Base-by-base conservation (phyloP, 2,329 filamentous ascomycete species). In the Colletotrichum tropicale region DNA sequence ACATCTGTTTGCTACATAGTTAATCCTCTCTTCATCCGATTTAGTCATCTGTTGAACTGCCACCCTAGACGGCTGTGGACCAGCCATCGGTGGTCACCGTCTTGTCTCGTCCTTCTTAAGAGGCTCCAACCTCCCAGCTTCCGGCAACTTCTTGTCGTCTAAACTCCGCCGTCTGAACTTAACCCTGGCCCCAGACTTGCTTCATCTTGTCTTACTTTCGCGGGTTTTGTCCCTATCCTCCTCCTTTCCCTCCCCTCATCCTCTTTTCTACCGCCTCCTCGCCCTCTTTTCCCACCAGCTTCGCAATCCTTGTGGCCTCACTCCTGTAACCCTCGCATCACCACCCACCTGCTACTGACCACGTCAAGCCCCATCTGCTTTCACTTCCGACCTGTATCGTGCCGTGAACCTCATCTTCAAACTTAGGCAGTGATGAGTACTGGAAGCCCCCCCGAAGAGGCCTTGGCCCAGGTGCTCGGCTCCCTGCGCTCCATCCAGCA, bases 401-500 rank as follows among this genome's bases (percentile, higher is more conserved):
- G 66, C 28, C 24, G 24, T 71, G 48, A 30, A 71, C 13, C 21
- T 61, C 21, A 48, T 30, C 28, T 52, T 60, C 36, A 70, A 66
- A 74, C 13, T 36, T 52, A 55, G 38, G 60, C 64, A 66, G 58
- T 70, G 58, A 74, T 74, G 71, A 71, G 67, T 48, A 28, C 26
- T 48, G 43, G n/a, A 73, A 64, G 28, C 18, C 48, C 52, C 38
- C 38, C 30, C 60, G 38, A 65, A 13, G 80, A 81, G 30, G 77
- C 80, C 38, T 80, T 88, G 71, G 83, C 82, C 48, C 83, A 87
- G 48, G 78, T 84, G 21, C 79, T 81, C 70, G 74, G 78, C 43
- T 79, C 81, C 18, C 71, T 85, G 75, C 80, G 81, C 75, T 79
- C 78, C 66, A 86, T 89, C 38, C 84, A 86, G 71, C 81, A 85